These are phyloP conservation scores for Yamagishiella unicocca DNA, from an alignment of 139 green algal species.

Conservation along the genomic window DNA sequence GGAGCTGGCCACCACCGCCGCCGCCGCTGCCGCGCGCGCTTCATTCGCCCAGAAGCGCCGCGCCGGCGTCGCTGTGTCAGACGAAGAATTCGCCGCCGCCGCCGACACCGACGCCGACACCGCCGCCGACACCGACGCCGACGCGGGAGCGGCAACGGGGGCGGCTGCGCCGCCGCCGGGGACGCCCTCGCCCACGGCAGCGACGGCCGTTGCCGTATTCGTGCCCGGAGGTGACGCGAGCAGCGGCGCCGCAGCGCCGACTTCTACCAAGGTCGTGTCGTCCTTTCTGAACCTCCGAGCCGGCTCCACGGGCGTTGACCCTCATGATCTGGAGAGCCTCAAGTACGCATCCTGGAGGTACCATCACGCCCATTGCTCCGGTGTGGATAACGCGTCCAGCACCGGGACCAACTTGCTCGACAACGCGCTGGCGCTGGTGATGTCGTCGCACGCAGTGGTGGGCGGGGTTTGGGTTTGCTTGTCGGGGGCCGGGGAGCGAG, in stretches of 20 bases:
- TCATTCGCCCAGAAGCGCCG: neutral
- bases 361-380: neutral
- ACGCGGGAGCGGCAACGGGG: neutral
- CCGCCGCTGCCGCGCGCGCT: neutral
- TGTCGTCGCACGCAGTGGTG: conserved; percentile 4
- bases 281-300: neutral
- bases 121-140: neutral
- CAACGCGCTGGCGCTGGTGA: neutral
- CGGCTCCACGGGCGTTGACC: neutral
- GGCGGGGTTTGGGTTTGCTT: neutral
- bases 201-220: neutral
- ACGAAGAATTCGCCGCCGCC: neutral
- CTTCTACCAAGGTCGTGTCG: neutral
- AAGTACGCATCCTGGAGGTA: conserved; percentile 13
- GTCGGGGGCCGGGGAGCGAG: neutral
- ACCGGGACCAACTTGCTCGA: neutral
- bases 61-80: neutral
- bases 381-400: neutral
- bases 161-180: neutral
- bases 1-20: neutral
- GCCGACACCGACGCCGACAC: neutral
- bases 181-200: no score
- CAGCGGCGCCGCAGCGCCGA: neutral
- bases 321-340: neutral
- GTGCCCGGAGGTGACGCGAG: neutral